Evolutionary conservation across 2,329 filamentous ascomycete species (phyloP), one percentile per base, ranked within the genome.

Genomic region (Hypoxylon sp.): DNA sequence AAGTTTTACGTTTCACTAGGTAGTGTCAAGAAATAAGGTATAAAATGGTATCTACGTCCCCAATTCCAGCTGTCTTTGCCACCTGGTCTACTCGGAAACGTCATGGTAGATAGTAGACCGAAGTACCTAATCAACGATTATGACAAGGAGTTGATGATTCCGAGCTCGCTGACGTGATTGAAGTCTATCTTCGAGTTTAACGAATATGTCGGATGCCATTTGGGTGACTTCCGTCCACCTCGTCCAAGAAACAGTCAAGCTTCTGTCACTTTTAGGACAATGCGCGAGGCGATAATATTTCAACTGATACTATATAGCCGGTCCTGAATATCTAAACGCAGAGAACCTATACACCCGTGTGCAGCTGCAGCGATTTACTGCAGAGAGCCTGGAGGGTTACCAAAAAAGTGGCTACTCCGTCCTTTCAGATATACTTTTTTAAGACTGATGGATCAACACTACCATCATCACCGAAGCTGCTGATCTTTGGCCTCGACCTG

Each of bases 401-500:
- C 12, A 5, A 21, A 14, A 41, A 29, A 27, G 25, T 29, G 32
- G 11, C 37, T 43, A 45, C 7, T 29, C 30, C 5, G 52, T 16
- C n/a, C 29, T 45, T 47, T 32, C 9, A 54, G 30, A 8, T 6
- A 4, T 21, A 14, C 5, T 5, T 16, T 52, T 47, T 21, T n/a
- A 14, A n/a, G 11, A 21, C 12, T 34, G n/a, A 9, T 37, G n/a
- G 16, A 25, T 14, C n/a, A n/a, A 29, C 30, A 16, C 12, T 14
- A 2, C 14, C 29, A 41, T 63, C 39, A 51, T n/a, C 48, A 23
- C 19, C 16, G 53, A 29, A 57, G 39, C 29, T 29, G 41, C 34
- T 55, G 50, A 14, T 46, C 41, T 23, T 19, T 41, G 5, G 32
- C 21, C 12, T 19, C 14, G 16, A 27, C 19, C 27, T 62, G 19